These are phyloP conservation scores for Periconia sp. DNA, from an alignment of 2,329 filamentous ascomycete genomes.

Conservation along the genomic window DNA sequence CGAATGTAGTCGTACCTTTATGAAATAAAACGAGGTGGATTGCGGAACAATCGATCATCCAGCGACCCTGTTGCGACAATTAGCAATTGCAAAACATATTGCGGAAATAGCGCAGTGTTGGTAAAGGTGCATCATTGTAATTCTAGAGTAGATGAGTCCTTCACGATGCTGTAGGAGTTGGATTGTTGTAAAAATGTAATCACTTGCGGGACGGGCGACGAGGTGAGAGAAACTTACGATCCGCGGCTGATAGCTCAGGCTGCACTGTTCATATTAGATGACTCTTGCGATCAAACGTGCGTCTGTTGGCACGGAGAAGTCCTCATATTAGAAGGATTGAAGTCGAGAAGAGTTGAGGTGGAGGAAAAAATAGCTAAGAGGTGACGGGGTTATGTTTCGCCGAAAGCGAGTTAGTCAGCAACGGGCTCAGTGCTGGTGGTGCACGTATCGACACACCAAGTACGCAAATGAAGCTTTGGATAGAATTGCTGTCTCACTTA, in stretches of 20 bases:
- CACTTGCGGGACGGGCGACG: conserved; percentile 42
- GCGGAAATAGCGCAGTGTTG: conserved; percentile 10
- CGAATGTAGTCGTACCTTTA: conserved; percentile 50
- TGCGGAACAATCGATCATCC: background rate
- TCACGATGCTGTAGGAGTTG: conserved; percentile 63
- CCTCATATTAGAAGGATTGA: background rate
- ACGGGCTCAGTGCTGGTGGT: no score
- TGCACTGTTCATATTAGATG: background rate
- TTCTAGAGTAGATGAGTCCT: conserved; percentile 61
- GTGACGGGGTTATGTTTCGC: background rate
- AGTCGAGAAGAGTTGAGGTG: background rate
- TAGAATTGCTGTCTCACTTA: no score
- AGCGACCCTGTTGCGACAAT: background rate
- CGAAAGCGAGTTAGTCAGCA: background rate
- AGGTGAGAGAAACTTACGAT: conserved; percentile 8
- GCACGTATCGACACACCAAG: no score
- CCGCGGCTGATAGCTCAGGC: conserved; percentile 1
- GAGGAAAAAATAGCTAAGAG: conserved; percentile 1
- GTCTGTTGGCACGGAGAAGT: conserved; percentile 4
- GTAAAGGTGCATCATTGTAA: conserved; percentile 59
- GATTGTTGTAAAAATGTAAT: conserved; percentile 59
- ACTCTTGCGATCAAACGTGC: conserved; percentile 1
- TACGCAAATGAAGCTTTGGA: no score
- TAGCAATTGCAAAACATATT: background rate
- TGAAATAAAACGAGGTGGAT: background rate